Evolutionary conservation across 2,329 filamentous ascomycete species (phyloP), one percentile per base, ranked within the genome.

Genomic region (Gliomastix tumulicola): DNA sequence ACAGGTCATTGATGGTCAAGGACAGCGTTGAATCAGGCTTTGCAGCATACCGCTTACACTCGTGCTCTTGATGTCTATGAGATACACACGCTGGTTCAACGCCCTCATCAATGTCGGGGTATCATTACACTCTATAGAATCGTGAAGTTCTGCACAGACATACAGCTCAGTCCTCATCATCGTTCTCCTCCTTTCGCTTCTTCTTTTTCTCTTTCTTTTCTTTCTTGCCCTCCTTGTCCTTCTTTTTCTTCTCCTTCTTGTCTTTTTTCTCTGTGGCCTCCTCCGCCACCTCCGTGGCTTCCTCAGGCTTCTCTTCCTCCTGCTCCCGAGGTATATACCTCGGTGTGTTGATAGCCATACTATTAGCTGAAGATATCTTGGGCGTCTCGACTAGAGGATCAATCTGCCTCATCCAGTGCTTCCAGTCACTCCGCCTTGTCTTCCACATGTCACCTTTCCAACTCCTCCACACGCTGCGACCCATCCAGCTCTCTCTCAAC

Each of bases 371-470:
- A 12, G 32, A 34, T 6, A 15, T 7, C 25, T 28, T 28, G 13
- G 50, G 42, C 33, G 48, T 36, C 8, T 39, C 40, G 16, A 44
- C 45, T 28, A 53, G 51, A 15, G 25, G 35, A 33, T 43, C 54
- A 34, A 66, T 59, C 44, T 74, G 71, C 55, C 71, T 76, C 41
- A 68, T 68, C 70, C 73, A 77, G 4, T 59, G 49, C 42, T 74
- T 69, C 75, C 75, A 79, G 34, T 77, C 74, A 13, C 59, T 53
- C 34, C 66, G 55, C 30, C 68, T 58, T 33, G 67, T 68, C 49
- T 67, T 70, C 72, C 73, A 79, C 53, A 69, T 50, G 41, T 79
- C 74, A 11, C 73, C 74, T 52, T 68, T 70, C 74, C 74, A 79
- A 25, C 60, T 62, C 19, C 71, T 62, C 75, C 74, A 79, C 8